A percentile compares a stretch with the other conserved stretches of the same genome.
phyloP scores from a whole-genome alignment of 768 basidiomycete species.

The Botryobasidium botryosum region DNA sequence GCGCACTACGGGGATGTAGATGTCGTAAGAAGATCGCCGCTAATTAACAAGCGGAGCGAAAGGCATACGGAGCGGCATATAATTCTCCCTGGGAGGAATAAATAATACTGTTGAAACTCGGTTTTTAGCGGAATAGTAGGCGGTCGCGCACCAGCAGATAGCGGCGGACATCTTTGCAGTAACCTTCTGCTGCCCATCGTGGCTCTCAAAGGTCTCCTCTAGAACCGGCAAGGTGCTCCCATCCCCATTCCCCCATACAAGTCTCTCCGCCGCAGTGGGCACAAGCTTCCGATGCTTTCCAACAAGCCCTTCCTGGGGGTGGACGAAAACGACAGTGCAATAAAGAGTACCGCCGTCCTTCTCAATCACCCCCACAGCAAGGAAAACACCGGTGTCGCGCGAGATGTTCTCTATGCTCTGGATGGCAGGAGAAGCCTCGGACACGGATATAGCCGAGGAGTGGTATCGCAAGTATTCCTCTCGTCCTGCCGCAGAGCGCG shows the following conservation, averaged over 20 bases:
- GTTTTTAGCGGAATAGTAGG: no score
- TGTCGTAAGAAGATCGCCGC: no score
- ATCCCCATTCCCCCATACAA: slow-evolving; percentile 48
- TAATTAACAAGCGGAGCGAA: no score
- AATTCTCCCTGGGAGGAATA: no score
- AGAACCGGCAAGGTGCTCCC: no score
- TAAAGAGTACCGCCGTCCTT: slow-evolving; percentile 42
- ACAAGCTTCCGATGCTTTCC: slow-evolving; percentile 48
- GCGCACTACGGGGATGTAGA: slow-evolving; percentile 36
- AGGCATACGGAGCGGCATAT: no score
- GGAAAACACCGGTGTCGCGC: slow-evolving; percentile 31
- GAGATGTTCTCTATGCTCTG: slow-evolving; percentile 32
- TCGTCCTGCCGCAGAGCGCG: slow-evolving; percentile 32
- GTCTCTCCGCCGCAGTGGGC: slow-evolving; percentile 41
- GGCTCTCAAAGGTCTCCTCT: no score
- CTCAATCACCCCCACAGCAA: slow-evolving; percentile 46
- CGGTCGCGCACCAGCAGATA: no score
- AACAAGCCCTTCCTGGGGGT: slow-evolving; percentile 34
- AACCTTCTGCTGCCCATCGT: no score
- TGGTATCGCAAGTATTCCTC: slow-evolving; percentile 42
- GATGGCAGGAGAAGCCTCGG: slow-evolving; percentile 30
- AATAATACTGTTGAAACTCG: no score
- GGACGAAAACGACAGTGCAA: slow-evolving; percentile 41
- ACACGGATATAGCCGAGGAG: slow-evolving; percentile 37
- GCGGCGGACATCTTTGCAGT: no score